A percentile compares a stretch with the other conserved stretches of the same genome.
phyloP scores from a whole-genome alignment of 2,329 filamentous ascomycete genomes.

The Pseudogymnoascus sp. region DNA sequence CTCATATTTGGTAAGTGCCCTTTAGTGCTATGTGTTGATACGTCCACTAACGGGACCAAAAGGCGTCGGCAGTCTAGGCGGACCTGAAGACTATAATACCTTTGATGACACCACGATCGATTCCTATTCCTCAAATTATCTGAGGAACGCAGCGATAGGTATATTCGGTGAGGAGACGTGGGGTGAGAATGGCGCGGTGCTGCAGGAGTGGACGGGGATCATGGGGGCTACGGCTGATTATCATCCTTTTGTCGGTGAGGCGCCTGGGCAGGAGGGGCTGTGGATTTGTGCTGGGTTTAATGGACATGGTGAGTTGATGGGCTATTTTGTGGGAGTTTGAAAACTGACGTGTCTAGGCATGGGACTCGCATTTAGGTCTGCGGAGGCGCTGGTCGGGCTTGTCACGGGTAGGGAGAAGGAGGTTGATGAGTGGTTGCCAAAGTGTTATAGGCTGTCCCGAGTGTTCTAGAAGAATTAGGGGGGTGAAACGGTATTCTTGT shows the following conservation, averaged over 20 bases:
- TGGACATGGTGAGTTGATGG: constrained; percentile 19
- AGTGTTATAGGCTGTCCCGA: constrained; percentile 11
- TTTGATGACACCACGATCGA: constrained; percentile 37
- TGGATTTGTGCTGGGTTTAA: constrained; percentile 23
- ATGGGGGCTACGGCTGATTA: constrained; percentile 48
- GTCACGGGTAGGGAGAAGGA: constrained; percentile 14
- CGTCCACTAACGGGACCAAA: constrained; percentile 9
- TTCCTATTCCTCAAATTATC: constrained; percentile 32
- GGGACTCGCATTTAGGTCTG: constrained; percentile 20
- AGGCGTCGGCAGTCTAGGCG: constrained; percentile 31
- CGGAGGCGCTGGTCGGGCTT: constrained; percentile 17
- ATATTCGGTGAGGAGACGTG: constrained; percentile 32
- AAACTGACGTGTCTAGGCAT: constrained; percentile 10
- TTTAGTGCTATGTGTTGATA: not conserved
- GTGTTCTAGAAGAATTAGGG: not conserved
- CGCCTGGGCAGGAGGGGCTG: constrained; percentile 32
- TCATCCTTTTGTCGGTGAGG: constrained; percentile 42
- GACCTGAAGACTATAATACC: constrained; percentile 34
- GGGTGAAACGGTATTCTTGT: too few relatives aligned
- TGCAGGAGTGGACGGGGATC: constrained; percentile 45
- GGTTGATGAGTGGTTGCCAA: constrained; percentile 18
- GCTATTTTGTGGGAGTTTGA: not conserved
- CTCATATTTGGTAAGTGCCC: constrained; percentile 39
- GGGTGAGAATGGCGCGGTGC: constrained; percentile 39
- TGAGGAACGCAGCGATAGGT: constrained; percentile 29